Evolutionary conservation across 139 green algal genomes (phyloP).

Genomic region (Ulvella scutata): DNA sequence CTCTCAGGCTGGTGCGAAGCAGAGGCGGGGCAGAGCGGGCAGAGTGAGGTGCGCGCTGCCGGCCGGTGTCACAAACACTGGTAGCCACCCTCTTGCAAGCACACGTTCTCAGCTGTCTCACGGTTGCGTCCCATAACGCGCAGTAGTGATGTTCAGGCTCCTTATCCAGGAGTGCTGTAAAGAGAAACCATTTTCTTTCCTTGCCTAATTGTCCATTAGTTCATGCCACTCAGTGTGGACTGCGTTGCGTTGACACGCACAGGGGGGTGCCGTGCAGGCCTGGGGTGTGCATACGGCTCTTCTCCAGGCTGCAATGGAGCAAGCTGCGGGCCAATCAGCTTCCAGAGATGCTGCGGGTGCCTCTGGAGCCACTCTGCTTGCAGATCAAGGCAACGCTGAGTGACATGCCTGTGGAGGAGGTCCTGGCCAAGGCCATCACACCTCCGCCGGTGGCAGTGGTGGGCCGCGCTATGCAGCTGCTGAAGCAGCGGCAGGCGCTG

Average conservation of each 20-base stretch:
- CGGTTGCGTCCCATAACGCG: too few relatives aligned
- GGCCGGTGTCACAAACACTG: background rate
- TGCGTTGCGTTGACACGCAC: too few relatives aligned
- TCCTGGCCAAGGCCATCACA: constrained; percentile 45
- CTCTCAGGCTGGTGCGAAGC: constrained; percentile 57
- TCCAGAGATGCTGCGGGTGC: constrained; percentile 66
- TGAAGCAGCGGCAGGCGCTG: constrained; percentile 12
- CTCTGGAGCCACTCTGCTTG: constrained; percentile 55
- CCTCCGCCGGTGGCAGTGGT: constrained; percentile 23
- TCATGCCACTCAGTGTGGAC: too few relatives aligned
- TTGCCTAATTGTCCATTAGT: too few relatives aligned
- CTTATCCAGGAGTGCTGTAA: too few relatives aligned
- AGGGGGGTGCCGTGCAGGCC: too few relatives aligned
- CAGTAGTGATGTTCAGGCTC: too few relatives aligned
- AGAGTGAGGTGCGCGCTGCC: constrained; percentile 29
- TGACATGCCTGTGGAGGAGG: constrained; percentile 6
- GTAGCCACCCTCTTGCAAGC: background rate
- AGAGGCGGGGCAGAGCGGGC: constrained; percentile 68
- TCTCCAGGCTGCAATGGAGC: constrained; percentile 32
- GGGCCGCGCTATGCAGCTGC: constrained; percentile 10
- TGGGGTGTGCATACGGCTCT: constrained; percentile 67
- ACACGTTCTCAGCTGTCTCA: background rate
- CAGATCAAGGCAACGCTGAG: constrained; percentile 6
- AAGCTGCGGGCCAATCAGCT: constrained; percentile 36
- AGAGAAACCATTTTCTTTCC: too few relatives aligned